Percentiles rank a stretch among this genome's conserved stretches.
Conservation (phyloP, 176 grass and related monocot genomes). For the Avena eriantha region DNA sequence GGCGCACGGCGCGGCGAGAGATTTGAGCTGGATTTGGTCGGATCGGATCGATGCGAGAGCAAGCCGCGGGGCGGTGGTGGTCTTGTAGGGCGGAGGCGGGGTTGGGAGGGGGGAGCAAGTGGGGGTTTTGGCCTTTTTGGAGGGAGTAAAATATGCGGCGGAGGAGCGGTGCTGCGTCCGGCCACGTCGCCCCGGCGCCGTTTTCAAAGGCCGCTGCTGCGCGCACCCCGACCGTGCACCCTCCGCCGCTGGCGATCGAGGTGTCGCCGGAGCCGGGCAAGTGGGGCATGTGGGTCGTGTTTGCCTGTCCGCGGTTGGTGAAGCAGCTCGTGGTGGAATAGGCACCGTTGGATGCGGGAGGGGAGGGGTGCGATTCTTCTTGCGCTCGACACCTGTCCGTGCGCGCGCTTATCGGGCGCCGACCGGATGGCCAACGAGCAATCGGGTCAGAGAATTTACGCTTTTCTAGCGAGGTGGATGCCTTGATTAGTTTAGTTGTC, state of each 20-base stretch:
- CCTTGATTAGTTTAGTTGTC: background rate
- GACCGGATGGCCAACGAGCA: background rate
- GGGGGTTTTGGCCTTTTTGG: background rate
- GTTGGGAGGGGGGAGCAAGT: background rate
- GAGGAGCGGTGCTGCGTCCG: conserved; percentile 43
- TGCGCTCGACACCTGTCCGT: conserved; percentile 6
- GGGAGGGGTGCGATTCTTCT: background rate
- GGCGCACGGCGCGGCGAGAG: conserved; percentile 5
- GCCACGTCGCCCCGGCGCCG: conserved; percentile 60
- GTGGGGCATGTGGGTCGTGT: conserved; percentile 33
- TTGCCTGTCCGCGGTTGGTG: background rate
- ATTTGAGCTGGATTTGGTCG: conserved; percentile 37
- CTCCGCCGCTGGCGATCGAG: conserved; percentile 40
- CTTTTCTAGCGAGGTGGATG: background rate
- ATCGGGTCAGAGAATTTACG: background rate
- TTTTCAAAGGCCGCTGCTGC: conserved; percentile 46
- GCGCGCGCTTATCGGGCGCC: background rate
- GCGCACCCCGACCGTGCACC: conserved; percentile 50
- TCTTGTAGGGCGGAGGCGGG: conserved; percentile 10
- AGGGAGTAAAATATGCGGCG: conserved; percentile 49
- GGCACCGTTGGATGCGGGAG: conserved; percentile 8
- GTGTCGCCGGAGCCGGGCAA: conserved; percentile 42
- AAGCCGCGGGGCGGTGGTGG: conserved; percentile 24
- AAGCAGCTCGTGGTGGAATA: background rate
- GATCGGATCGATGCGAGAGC: conserved; percentile 12